Evolutionary conservation across 495 filamentous ascomycete genomes (phyloP), one percentile per base, ranked within the genome.

Genomic region (Choiromyces venosus): DNA sequence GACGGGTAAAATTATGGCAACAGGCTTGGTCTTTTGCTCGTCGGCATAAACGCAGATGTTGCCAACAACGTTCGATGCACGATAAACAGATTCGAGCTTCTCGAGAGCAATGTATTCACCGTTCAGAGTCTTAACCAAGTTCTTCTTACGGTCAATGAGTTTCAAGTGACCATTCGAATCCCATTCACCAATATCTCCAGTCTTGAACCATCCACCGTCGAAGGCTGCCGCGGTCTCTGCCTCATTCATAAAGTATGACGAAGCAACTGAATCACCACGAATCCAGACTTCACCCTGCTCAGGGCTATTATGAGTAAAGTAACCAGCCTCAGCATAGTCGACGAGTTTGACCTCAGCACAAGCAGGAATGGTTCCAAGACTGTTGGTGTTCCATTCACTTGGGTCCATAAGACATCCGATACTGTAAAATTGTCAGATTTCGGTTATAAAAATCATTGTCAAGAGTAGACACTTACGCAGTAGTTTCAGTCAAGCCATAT

Each of bases 81-180:
- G 92, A 84, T 99, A 99, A 74, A 96, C 86, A 5, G 93, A 94
- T 85, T 99, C 95, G 69, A 99, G 92, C 88, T 99, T 99, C 89
- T 99, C 95, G 29, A 99, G 87, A 40, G 95, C 95, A 81, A 99
- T 97, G 83, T 99, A 99, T 85, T 99, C 95, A 80, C 95, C 95
- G 81, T 94, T 93, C 71, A 91, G 86, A 3, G 93, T 99, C 89
- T 97, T 97, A 82, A 97, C 91, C 74, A 97, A 83, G 82, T 97
- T 97, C 90, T 97, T 97, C 91, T 97, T 97, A 79, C 93, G 92
- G 83, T 97, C 93, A 79, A 97, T 96, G 82, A 97, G 91, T 79
- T 86, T 88, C 68, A 97, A 84, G 80, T 96, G 90, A 73, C 93
- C 93, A 79, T 90, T 87, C 73, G 84, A 80, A 81, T 94, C 91